Conservation (phyloP, 1,139 yeast genomes). For the Wickerhamomyces sp. region DNA sequence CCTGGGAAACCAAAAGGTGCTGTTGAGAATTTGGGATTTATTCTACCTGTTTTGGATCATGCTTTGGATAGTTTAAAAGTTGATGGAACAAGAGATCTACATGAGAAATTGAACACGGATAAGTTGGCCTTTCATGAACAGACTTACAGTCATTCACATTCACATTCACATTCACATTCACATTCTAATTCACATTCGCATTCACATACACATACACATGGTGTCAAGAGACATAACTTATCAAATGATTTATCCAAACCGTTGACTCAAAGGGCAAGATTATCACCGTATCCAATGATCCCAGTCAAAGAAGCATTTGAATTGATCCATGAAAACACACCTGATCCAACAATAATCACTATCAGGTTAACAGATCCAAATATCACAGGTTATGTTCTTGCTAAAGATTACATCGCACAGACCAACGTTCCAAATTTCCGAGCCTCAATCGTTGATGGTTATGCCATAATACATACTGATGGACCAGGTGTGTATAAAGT, state of each 20-base stretch:
- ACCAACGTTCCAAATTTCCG: slow-evolving; percentile 39
- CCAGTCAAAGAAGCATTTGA: slow-evolving; percentile 35
- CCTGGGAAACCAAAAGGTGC: slow-evolving; percentile 50
- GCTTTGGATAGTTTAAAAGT: slow-evolving; percentile 33
- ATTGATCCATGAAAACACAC: slow-evolving; percentile 25
- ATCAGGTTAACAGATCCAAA: slow-evolving; percentile 24
- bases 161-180: slow-evolving; percentile 18
- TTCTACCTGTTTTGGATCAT: slow-evolving; percentile 34
- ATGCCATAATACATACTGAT: slow-evolving; percentile 38
- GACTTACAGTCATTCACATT: slow-evolving; percentile 10
- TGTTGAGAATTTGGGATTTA: slow-evolving; percentile 35
- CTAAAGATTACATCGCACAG: slow-evolving; percentile 35
- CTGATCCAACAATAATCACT: slow-evolving; percentile 18
- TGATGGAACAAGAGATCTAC: slow-evolving; percentile 28
- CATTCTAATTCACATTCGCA: slow-evolving; percentile 12
- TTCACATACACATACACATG: slow-evolving; percentile 12
- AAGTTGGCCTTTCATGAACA: not conserved
- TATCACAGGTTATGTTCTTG: slow-evolving; percentile 32
- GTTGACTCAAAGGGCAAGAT: slow-evolving; percentile 35
- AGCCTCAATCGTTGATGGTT: slow-evolving; percentile 50
- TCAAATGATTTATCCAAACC: slow-evolving; percentile 32
- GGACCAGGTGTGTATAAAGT: slow-evolving; percentile 40
- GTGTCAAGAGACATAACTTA: slow-evolving; percentile 18
- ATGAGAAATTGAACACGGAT: not conserved
- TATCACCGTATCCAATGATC: slow-evolving; percentile 42